phyloP scores from a whole-genome alignment of 139 green algal genomes.

The Volvox reticuliferus region DNA sequence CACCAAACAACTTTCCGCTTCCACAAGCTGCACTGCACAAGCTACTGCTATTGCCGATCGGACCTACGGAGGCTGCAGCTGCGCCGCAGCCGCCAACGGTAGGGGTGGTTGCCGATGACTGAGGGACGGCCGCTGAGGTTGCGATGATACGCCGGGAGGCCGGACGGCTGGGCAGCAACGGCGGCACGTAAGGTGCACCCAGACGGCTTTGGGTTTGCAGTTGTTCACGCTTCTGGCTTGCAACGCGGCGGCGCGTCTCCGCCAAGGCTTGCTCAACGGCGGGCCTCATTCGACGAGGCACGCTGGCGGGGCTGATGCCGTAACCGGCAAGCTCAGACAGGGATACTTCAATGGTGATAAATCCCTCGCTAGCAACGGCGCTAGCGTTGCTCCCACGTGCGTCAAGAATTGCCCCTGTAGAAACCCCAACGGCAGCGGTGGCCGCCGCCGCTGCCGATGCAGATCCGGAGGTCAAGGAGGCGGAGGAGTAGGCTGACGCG shows the following conservation, averaged over 20 bases:
- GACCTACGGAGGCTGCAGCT: background rate
- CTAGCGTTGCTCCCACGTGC: background rate
- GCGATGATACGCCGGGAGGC: background rate
- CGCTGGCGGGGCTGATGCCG: background rate
- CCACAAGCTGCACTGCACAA: background rate
- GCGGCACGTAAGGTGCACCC: background rate
- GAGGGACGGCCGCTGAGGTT: background rate
- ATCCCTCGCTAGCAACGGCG: background rate
- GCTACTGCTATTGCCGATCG: background rate
- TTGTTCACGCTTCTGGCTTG: background rate
- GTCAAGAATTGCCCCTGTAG: background rate
- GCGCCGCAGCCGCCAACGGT: background rate
- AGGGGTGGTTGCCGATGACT: background rate
- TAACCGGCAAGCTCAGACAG: slow-evolving; percentile 1
- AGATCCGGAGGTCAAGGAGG: background rate
- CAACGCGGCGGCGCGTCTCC: background rate
- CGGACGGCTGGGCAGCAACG: background rate
- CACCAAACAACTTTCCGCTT: background rate
- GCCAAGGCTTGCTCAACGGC: background rate
- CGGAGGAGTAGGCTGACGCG: background rate
- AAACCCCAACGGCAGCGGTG: background rate
- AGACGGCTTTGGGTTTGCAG: background rate
- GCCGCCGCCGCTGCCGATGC: background rate
- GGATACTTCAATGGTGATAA: slow-evolving; percentile 10
- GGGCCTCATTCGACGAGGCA: slow-evolving; percentile 22